Evolutionary conservation across 1,284 basidiomycete species (phyloP).

Genomic region (Sanghuangporus baumii): DNA sequence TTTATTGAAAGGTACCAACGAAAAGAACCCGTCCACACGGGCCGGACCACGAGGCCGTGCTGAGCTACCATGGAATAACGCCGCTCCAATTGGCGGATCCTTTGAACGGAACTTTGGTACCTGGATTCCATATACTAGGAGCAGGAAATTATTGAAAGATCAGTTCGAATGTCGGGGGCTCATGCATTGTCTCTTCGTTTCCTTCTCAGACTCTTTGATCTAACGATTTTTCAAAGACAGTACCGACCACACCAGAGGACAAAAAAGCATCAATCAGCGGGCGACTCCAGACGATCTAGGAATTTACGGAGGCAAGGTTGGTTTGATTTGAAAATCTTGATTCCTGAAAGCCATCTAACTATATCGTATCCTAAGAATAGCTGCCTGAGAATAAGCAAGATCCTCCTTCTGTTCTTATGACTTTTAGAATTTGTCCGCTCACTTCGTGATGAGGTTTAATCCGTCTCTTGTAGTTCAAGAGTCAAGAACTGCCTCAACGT

Average conservation of each 20-base stretch:
- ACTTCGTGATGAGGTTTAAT: neutral
- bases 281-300: neutral
- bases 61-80: neutral
- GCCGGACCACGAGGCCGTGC: too few relatives aligned
- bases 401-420: neutral
- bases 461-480: too few relatives aligned
- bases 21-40: too few relatives aligned
- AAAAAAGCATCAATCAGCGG: too few relatives aligned
- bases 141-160: neutral
- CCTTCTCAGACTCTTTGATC: neutral
- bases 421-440: neutral
- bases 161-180: neutral
- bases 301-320: neutral
- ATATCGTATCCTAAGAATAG: neutral
- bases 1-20: neutral
- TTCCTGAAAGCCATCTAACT: too few relatives aligned
- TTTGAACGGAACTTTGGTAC: neutral
- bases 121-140: neutral
- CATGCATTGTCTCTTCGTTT: neutral
- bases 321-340: neutral
- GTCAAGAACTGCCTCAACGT: too few relatives aligned
- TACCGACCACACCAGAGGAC: too few relatives aligned
- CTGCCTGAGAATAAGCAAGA: neutral
- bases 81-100: neutral
- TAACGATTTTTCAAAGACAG: too few relatives aligned